Base-by-base conservation (phyloP, 1,284 basidiomycete species). In the Leccinum solheimii region DNA sequence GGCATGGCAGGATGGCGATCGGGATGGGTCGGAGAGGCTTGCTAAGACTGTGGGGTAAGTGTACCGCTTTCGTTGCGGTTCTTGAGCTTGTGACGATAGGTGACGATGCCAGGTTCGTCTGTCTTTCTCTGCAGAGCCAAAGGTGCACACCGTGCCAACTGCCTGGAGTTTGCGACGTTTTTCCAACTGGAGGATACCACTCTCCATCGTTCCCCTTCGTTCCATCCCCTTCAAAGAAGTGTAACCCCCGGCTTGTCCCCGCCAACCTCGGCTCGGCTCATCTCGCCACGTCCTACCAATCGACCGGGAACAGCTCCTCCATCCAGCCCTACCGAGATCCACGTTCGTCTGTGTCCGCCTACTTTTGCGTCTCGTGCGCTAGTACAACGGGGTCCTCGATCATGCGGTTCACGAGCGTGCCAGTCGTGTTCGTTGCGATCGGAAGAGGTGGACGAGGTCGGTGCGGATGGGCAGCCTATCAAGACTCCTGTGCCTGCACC, bases 281-380 rank as follows among this genome's bases (percentile, higher is more conserved):
- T 21, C 59, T 58, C 6, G 61, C 65, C 6, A 68, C 72, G 10
- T 68, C 70, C 9, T 69, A 71, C 38, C 69, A 68, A 38, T 71
- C 75, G 21, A 61, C 50, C 0, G 63, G 63, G 16, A 67, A 62
- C 55, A 23, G 3, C 16, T 72, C 81, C 11, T 86, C 90, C 5
- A 68, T 73, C 13, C 86, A 90, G 60, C 85, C 87, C n/a, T 92
- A 87, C 69, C 83, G 90, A 60, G 90, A 92, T 72, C 85, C 89
- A n/a, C 84, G 91, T 19, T 70, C 82, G 36, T 77, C 81, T 6
- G 81, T 92, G 48, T 80, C 83, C 16, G 90, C 89, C 3, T 94
- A 93, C 75, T 97, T 98, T 70, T 85, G 85, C 51, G 89, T 97
- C 64, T 86, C 86, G 62, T 96, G 94, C 70, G 86, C 91, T 1